Evolutionary conservation across 148 eudicot species (phyloP), one percentile per base, ranked within the genome.

Genomic region (Spergularia bocconei): DNA sequence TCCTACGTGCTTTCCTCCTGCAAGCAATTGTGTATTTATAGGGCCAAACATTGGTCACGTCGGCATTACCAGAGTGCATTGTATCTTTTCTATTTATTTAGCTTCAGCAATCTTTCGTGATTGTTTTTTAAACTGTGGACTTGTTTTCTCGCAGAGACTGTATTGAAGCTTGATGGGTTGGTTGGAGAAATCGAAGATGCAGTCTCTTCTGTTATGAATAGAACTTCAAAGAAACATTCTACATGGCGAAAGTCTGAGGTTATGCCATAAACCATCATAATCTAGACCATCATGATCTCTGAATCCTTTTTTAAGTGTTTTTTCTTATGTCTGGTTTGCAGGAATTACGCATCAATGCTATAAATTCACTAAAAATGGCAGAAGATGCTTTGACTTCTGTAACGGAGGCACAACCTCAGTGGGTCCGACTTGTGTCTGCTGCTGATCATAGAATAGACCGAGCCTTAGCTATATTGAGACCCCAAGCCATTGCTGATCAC

Each of bases 151-250:
- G n/a, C 92, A 92, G 98, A 92, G 79, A 90, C 92, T 5, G 96
- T 93, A 23, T 81, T 92, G 78, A 92, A 86, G 85, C 90, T 95
- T 71, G 93, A 86, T 81, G 80, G 84, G 75, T 85, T 91, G 87
- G 90, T 95, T 71, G 98, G 98, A 63, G 98, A 90, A 69, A 79
- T 95, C 72, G 98, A 95, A 85, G 98, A 95, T 81, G 89, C 92
- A 74, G 97, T 92, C 62, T 87, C 98, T 63, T 86, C 88, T 36
- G 78, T 87, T 71, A 79, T 92, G 86, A 90, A 85, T 67, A 85
- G 79, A 82, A 87, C 82, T 60, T 63, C 88, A 69, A 79, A 82
- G 81, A 86, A 79, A 74, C 82, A 73, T 47, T 75, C 88, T 70
- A 80, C 78, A 52, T 53, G 82, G 53, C 83, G 85, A 52, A 83